A percentile compares a stretch with the other conserved stretches of the same genome.
phyloP scores from a whole-genome alignment of 306 rosid genomes.

The Carpinus viminea region DNA sequence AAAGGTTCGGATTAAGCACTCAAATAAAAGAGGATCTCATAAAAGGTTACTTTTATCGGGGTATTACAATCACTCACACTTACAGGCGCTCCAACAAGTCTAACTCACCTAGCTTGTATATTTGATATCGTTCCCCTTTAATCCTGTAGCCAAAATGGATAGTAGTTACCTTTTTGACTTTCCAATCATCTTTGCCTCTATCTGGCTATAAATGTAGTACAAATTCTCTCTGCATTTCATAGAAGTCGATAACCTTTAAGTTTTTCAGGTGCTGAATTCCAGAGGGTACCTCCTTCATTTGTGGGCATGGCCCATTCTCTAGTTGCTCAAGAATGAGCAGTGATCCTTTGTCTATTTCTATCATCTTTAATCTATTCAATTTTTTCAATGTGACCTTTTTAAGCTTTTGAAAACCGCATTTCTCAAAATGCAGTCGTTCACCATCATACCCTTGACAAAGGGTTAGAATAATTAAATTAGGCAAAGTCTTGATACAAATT shows the following conservation, averaged over 20 bases:
- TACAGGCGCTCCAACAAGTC: background rate
- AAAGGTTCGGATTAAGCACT: too few relatives aligned
- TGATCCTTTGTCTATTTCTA: constrained; percentile 8
- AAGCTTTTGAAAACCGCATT: constrained; percentile 1
- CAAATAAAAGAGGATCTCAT: too few relatives aligned
- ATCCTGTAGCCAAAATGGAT: background rate
- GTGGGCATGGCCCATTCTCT: background rate
- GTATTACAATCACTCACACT: too few relatives aligned
- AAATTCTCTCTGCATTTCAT: background rate
- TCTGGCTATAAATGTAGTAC: background rate
- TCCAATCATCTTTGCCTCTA: background rate
- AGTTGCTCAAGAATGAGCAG: constrained; percentile 7
- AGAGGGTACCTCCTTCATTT: constrained; percentile 17
- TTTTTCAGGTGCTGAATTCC: background rate
- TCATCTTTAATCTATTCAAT: background rate
- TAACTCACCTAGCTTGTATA: background rate
- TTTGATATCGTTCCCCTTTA: constrained; percentile 6
- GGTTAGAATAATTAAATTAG: background rate
- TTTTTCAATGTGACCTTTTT: background rate
- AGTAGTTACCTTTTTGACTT: background rate
- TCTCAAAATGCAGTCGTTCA: constrained; percentile 10
- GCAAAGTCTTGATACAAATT: background rate
- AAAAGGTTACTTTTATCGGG: too few relatives aligned
- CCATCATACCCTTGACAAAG: constrained; percentile 12
- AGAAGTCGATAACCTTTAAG: background rate